Evolutionary conservation across 148 eudicot genomes (phyloP), one percentile per base, ranked within the genome.

Genomic region (Salicornia ramosissima): DNA sequence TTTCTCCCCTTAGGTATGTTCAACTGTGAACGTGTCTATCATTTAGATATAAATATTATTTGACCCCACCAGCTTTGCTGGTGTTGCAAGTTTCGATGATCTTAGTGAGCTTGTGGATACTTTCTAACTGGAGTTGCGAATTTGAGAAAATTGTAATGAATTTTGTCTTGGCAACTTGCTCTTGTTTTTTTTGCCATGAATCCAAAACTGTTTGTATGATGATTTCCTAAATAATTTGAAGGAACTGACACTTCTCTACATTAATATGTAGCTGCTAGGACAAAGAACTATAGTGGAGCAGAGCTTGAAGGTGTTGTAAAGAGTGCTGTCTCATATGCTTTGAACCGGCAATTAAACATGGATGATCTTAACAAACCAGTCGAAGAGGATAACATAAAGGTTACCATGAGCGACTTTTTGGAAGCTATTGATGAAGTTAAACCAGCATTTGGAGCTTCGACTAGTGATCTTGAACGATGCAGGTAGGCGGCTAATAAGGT

Each of bases 231-330:
- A 14, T 74, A 30, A 60, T 53, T 22, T 50, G 9, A 54, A 40
- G 7, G 16, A 34, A 25, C n/a, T 72, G 28, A 65, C 70, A 52
- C 65, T 62, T 61, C 70, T 19, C 9, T 62, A 26, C 51, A 2
- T 34, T 65, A 63, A 64, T 15, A 18, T 83, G 75, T 77, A 88
- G 99, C 99, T 80, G 96, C 97, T 54, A 81, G 88, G 76, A 84
- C 99, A 75, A 95, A 91, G 85, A 95, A 95, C 78, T 95, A 89
- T 55, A 95, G 99, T 80, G 99, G 99, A 30, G 99, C 99, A 36
- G 99, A 95, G 76, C 99, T 95, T 79, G 99, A 95, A 85, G 99
- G 99, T 80, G 97, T 91, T 64, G 99, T 89, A 19, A 95, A 95
- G 79, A 91, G 99, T 87, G 97, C 99, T 65, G 97, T 89, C 21